phyloP scores from a whole-genome alignment of 2,329 filamentous ascomycete species.

The Sarocladium strictum region DNA sequence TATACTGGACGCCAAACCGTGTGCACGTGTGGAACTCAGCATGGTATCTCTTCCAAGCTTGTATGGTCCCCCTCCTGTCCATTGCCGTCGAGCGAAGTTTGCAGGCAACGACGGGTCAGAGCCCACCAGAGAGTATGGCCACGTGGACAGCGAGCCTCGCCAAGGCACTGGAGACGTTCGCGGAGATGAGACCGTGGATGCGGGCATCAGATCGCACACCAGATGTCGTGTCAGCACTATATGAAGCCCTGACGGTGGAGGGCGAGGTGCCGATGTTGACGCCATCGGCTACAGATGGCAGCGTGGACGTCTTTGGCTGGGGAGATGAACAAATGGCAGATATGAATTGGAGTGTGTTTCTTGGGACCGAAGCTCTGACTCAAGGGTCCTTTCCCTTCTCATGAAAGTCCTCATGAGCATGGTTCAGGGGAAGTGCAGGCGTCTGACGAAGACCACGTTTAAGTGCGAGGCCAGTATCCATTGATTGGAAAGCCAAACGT shows the following conservation, averaged over 20 bases:
- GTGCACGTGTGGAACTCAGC: conserved; percentile 25
- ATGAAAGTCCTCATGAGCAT: conserved; percentile 10
- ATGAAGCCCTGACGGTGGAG: conserved; percentile 18
- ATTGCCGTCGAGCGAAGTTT: conserved; percentile 21
- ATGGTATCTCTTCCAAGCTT: conserved; percentile 28
- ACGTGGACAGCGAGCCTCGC: conserved; percentile 18
- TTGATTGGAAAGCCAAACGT: too few species aligned
- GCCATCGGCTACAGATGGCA: conserved; percentile 19
- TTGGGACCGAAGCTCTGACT: conserved; percentile 16
- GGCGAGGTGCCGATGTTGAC: conserved; percentile 16
- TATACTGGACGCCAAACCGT: conserved; percentile 26
- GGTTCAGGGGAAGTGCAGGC: background rate
- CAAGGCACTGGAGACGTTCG: conserved; percentile 20
- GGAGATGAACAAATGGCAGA: conserved; percentile 22
- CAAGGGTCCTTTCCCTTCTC: conserved; percentile 12
- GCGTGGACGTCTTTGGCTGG: conserved; percentile 21
- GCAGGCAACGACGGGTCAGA: background rate
- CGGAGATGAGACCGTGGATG: conserved; percentile 24
- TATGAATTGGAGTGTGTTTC: conserved; percentile 20
- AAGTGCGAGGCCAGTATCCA: too few species aligned
- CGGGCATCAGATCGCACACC: conserved; percentile 20
- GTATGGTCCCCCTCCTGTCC: conserved; percentile 23
- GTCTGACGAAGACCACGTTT: too few species aligned
- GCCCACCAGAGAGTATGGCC: conserved; percentile 10
- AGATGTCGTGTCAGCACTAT: conserved; percentile 21